Percentiles rank a stretch among this genome's conserved stretches.
phyloP scores from a whole-genome alignment of 495 filamentous ascomycete species.

The Aspergillus ellipticus region DNA sequence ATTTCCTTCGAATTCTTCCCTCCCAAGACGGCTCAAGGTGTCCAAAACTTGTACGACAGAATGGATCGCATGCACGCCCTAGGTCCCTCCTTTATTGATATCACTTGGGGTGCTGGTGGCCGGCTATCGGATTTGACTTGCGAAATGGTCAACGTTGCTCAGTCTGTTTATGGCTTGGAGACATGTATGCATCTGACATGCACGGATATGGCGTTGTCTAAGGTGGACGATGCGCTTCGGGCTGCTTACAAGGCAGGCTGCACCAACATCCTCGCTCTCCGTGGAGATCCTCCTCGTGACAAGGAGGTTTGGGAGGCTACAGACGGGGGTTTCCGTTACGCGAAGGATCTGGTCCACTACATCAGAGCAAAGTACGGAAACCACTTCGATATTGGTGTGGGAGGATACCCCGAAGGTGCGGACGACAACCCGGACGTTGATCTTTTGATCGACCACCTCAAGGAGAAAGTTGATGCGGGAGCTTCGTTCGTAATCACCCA shows the following conservation, averaged over 20 bases:
- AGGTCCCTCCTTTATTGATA: constrained; percentile 92
- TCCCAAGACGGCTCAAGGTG: constrained; percentile 96
- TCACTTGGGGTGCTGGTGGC: constrained; percentile 98
- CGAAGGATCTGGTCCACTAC: constrained; percentile 88
- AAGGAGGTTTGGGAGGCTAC: constrained; percentile 88
- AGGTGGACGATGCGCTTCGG: constrained; percentile 82
- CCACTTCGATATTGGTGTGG: constrained; percentile 97
- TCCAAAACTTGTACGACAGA: constrained; percentile 98
- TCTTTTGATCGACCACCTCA: constrained; percentile 82
- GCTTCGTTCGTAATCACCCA: constrained; percentile 93
- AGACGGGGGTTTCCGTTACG: constrained; percentile 84
- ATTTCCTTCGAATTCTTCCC: constrained; percentile 99
- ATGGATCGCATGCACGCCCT: constrained; percentile 98
- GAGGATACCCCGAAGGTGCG: constrained; percentile 93
- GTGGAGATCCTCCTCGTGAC: constrained; percentile 93
- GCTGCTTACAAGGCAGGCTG: constrained; percentile 93
- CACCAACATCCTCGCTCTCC: constrained; percentile 93
- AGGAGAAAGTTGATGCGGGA: constrained; percentile 96
- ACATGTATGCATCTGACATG: constrained; percentile 99
- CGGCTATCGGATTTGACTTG: constrained; percentile 85
- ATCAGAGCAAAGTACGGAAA: constrained; percentile 86
- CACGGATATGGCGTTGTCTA: constrained; percentile 92
- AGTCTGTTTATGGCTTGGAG: constrained; percentile 94
- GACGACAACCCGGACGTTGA: constrained; percentile 89
- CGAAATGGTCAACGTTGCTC: constrained; percentile 96